Evolutionary conservation across 306 rosid genomes (phyloP), one percentile per base, ranked within the genome.

Genomic region (Quercus dentata): DNA sequence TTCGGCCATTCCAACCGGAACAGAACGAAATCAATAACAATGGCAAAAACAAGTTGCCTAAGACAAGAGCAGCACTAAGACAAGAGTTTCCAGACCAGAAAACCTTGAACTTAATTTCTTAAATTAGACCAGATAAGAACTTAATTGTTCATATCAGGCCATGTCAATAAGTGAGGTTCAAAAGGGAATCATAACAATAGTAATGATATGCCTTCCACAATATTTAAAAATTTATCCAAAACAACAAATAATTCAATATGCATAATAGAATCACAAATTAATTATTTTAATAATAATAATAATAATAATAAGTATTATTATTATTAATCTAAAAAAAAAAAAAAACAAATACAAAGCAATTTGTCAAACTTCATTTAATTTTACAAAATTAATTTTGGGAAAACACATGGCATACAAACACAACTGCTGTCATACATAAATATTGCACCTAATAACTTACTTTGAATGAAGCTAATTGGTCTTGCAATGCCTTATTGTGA

Each of bases 401-500:
- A 23, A 79, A 71, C 21, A 27, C 2, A 72, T 58, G 49, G 56
- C 17, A 51, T 73, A 6, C 31, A 79, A 27, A 77, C 27, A 30
- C 14, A 63, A 31, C 33, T 13, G 13, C 33, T 44, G 23, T 20
- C 13, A 18, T 14, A 49, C 57, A 41, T n/a, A 23, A 62, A 77
- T 18, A 30, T 73, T 69, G 46, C 11, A 58, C 10, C 55, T 25
- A 54, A 52, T 3, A 25, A 83, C 87, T 78, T 86, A 93, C 99
- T 85, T 87, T 95, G 5, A 92, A 64, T 38, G 92, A 87, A 79
- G 76, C 69, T 74, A 93, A 74, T 78, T 93, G 88, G 54, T 95
- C 96, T 78, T 90, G 97, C 90, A 92, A 76, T 75, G 92, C 87
- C 83, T 92, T 87, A 69, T 89, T 90, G 88, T 90, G 94, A 27